Evolutionary conservation across 768 basidiomycete genomes (phyloP), one percentile per base, ranked within the genome.

Genomic region (Boletus rubroflammeus): DNA sequence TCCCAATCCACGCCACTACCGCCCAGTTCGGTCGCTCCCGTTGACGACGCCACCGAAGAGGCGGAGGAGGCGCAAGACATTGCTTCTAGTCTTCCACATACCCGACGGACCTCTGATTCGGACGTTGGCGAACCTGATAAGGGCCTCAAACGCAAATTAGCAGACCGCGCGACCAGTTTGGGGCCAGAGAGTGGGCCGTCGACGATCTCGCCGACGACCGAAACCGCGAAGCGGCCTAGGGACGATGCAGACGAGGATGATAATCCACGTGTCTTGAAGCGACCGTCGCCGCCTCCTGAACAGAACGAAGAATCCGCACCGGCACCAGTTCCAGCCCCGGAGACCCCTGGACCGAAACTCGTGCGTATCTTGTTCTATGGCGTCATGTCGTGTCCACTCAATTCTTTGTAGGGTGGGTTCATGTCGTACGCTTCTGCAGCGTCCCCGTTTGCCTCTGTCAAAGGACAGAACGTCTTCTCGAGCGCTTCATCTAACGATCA

Each of bases 361-460:
- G 85, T 84, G 60, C 55, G 80, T 75, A 23, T 28, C 21, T 5
- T 36, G 34, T 44, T n/a, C 23, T 51, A 38, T 54, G 35, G 40
- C 29, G 40, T 53, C 54, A 50, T 58, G 45, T 57, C 46, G 51
- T 47, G 47, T 59, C 8, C 21, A 36, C 53, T 65, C 29, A 55
- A 14, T 41, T 38, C 39, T 43, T 48, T 42, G 34, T 47, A 87
- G 86, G 73, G 80, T 50, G 89, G 89, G 25, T 92, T 92, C 68
- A 84, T 85, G 80, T 85, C 88, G 2, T 92, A 90, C 62, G 88
- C 89, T 13, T 85, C 87, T 3, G 73, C 81, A 11, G 78, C 75
- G 51, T 90, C 89, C 2, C 88, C 89, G 5, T 91, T 91, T 62
- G 83, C 86, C 14, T 70, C 80, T 44, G 82, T 88, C 63, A 88